Evolutionary conservation across 352 stramenopile species (phyloP), one percentile per base, ranked within the genome.

Genomic region (Phytophthora pinifolia): DNA sequence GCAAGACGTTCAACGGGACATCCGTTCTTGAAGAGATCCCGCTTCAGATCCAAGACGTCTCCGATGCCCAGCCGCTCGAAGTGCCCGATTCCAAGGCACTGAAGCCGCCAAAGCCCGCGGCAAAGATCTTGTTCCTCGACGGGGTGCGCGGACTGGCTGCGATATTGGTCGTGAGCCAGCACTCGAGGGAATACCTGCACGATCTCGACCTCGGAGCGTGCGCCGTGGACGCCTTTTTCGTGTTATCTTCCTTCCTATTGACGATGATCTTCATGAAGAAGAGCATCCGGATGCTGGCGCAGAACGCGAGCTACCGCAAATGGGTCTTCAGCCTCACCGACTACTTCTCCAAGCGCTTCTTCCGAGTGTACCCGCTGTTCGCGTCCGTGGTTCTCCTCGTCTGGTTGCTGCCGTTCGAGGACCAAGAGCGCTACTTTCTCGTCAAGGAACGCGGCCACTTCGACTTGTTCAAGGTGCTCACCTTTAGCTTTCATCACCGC

Each of bases 231-330:
- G 41, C 60, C 7, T 77, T 77, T 25, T 77, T 77, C 46, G 68
- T 77, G 35, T 55, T 77, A n/a, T 77, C 68, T 17, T 68, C 68
- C 0, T 77, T 77, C 31, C 37, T 77, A n/a, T 39, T 77, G 27
- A 77, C 68, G 7, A 61, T 72, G 53, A n/a, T 77, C n/a, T 69
- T 74, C 46, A 62, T 74, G 44, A 59, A 58, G 34, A 77, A 77
- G 43, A 60, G 51, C 29, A 65, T 59, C 14, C 43, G 55, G 25
- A 50, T 77, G 39, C 12, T 71, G 15, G 34, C 43, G 0, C 60
- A 70, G 20, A 41, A 63, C 0, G 59, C 68, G 3, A 62, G 47
- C 20, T 54, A 53, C 22, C 49, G 45, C 0, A 58, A 61, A 34
- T 74, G 65, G 65, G 17, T 4, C 0, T 59, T 70, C 34, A 54